Percentiles rank a stretch among this genome's conserved stretches.
phyloP scores from a whole-genome alignment of 1,284 basidiomycete genomes.

The Apiotrichum akiyoshidainum region DNA sequence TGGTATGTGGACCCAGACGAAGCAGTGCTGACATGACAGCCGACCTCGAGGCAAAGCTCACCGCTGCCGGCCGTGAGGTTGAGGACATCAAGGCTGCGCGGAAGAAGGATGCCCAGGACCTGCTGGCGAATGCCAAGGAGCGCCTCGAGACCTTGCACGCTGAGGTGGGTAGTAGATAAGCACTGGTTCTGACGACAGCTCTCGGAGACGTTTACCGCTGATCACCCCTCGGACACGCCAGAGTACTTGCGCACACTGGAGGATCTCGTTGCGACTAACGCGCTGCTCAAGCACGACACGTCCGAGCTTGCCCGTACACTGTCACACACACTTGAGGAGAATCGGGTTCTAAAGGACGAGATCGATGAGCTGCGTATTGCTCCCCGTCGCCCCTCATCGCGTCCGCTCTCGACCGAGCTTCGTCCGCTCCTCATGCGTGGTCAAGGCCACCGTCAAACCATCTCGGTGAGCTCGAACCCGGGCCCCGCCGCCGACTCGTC shows the following conservation, averaged over 20 bases:
- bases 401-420: constrained; percentile 15
- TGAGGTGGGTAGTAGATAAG: constrained; percentile 22
- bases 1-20: constrained; percentile 20
- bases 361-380: constrained; percentile 61
- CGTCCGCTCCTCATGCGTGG: constrained; percentile 6
- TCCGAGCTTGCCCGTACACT: constrained; percentile 71
- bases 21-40: constrained; percentile 51
- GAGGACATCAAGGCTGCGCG: constrained; percentile 65
- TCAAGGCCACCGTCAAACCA: neutral
- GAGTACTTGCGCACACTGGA: constrained; percentile 63
- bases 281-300: constrained; percentile 73
- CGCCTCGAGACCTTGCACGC: constrained; percentile 62
- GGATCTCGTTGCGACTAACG: constrained; percentile 76
- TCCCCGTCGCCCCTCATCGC: constrained; percentile 3
- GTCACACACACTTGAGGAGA: constrained; percentile 70
- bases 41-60: constrained; percentile 70
- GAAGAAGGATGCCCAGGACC: constrained; percentile 64
- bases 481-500: neutral
- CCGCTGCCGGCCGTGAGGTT: constrained; percentile 60
- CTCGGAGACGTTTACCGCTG: constrained; percentile 36
- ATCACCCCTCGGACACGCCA: constrained; percentile 38
- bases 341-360: constrained; percentile 66
- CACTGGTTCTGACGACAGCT: constrained; percentile 18
- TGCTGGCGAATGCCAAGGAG: constrained; percentile 67
- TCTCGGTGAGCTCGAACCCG: neutral